Percentiles rank a stretch among this genome's conserved stretches.
These are phyloP conservation scores for Penicillium antarcticum DNA, from an alignment of 495 filamentous ascomycete species.

Conservation along the genomic window DNA sequence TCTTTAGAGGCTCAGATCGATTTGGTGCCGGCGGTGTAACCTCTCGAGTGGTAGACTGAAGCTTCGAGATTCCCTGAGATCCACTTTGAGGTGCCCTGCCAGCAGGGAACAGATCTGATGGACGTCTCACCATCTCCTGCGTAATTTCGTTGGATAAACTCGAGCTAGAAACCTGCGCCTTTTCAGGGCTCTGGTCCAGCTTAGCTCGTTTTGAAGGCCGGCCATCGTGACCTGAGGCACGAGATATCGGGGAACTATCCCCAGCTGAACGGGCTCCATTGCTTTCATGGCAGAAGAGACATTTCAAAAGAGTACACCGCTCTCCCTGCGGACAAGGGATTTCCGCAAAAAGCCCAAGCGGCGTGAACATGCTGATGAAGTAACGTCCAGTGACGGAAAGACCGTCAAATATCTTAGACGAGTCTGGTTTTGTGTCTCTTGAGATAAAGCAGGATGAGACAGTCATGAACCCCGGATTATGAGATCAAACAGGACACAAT, in stretches of 20 bases:
- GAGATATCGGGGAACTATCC: background rate
- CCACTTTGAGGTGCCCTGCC: background rate
- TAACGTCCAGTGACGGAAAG: background rate
- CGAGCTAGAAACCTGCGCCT: too few relatives aligned
- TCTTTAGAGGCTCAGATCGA: conserved; percentile 5
- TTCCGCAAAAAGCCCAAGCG: conserved; percentile 61
- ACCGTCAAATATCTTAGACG: conserved; percentile 11
- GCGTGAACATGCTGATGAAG: conserved; percentile 57
- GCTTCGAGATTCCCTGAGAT: background rate
- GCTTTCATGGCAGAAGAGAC: conserved; percentile 55
- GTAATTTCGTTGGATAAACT: background rate
- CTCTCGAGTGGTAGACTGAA: conserved; percentile 21
- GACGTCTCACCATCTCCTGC: background rate
- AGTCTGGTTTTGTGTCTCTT: too few relatives aligned
- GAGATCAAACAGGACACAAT: too few relatives aligned
- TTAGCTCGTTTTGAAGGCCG: conserved; percentile 1
- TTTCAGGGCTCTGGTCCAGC: background rate
- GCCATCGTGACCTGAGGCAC: background rate
- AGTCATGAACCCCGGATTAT: too few relatives aligned
- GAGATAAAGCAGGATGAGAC: too few relatives aligned
- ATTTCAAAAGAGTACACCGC: conserved; percentile 52
- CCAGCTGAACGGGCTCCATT: background rate
- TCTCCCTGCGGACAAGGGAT: conserved; percentile 62
- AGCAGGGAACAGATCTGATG: background rate
- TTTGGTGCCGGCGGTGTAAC: conserved; percentile 44